A percentile compares a stretch with the other conserved stretches of the same genome.
Conservation (phyloP, 495 filamentous ascomycete species). For the Penicillium odoratum region DNA sequence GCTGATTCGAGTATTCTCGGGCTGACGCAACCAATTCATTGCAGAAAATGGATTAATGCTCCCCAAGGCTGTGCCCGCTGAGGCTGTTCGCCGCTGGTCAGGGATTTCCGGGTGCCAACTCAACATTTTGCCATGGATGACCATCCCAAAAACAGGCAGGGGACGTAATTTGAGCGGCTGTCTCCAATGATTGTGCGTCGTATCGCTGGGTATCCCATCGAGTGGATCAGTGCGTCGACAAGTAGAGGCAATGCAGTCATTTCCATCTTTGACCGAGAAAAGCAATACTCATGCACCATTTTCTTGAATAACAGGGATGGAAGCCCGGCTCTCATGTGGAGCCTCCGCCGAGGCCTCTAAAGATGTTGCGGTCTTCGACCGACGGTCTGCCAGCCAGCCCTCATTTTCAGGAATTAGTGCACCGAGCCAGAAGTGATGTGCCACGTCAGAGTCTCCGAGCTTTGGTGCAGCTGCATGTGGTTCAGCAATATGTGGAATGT, state of each 20-base stretch:
- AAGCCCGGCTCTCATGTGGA: slow-evolving; percentile 17
- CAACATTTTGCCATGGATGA: slow-evolving; percentile 35
- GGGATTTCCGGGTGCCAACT: slow-evolving; percentile 40
- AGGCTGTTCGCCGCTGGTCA: slow-evolving; percentile 27
- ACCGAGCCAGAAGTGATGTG: slow-evolving; percentile 41
- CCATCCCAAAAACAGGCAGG: slow-evolving; percentile 19
- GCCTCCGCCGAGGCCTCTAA: slow-evolving; percentile 19
- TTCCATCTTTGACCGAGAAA: slow-evolving; percentile 13
- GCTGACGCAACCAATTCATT: slow-evolving; percentile 21
- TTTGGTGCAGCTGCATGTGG: slow-evolving; percentile 49
- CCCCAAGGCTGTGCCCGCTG: slow-evolving; percentile 24
- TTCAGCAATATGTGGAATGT: slow-evolving; percentile 43
- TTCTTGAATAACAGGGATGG: slow-evolving; percentile 15
- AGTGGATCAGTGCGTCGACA: slow-evolving; percentile 13
- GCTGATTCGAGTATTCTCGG: slow-evolving; percentile 26
- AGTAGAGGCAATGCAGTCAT: slow-evolving; percentile 18
- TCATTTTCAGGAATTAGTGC: slow-evolving; percentile 28
- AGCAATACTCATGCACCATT: slow-evolving; percentile 14
- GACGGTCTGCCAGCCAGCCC: slow-evolving; percentile 30
- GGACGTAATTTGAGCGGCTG: slow-evolving; percentile 23
- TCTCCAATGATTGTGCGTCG: slow-evolving; percentile 30
- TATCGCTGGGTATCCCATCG: slow-evolving; percentile 11
- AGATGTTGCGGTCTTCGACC: slow-evolving; percentile 28
- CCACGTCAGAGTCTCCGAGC: slow-evolving; percentile 52
- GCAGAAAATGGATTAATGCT: slow-evolving; percentile 27